Evolutionary conservation across 2,329 filamentous ascomycete species (phyloP).

Genomic region (Aspergillus aculeatinus): DNA sequence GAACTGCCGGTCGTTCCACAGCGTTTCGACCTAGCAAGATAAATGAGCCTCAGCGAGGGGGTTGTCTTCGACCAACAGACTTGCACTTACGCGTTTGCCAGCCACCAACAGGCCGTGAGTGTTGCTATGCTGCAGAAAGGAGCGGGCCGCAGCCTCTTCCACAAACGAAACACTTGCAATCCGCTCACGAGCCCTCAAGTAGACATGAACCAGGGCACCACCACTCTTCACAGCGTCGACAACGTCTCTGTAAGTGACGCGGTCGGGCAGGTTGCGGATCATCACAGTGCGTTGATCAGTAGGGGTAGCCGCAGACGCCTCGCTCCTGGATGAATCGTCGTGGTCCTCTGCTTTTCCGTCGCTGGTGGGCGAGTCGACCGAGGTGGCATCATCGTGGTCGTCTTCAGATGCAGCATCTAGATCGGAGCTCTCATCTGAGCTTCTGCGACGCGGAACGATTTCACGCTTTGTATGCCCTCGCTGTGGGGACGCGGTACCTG

Average conservation of each 20-base stretch:
- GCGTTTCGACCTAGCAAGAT: slow-evolving; percentile 59
- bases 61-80: not conserved
- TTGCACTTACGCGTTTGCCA: slow-evolving; percentile 61
- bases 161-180: slow-evolving; percentile 69
- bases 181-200: slow-evolving; percentile 59
- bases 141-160: slow-evolving; percentile 59
- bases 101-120: slow-evolving; percentile 67
- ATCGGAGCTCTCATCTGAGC: not conserved
- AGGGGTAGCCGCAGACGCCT: slow-evolving; percentile 16
- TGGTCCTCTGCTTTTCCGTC: slow-evolving; percentile 27
- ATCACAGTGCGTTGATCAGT: slow-evolving; percentile 47
- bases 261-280: slow-evolving; percentile 62
- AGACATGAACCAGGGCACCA: slow-evolving; percentile 68
- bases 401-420: slow-evolving; percentile 12
- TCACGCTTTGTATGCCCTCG: not conserved
- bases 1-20: slow-evolving; percentile 72
- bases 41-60: not conserved
- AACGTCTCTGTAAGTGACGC: slow-evolving; percentile 65
- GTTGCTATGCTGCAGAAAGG: slow-evolving; percentile 65
- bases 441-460: not conserved
- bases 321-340: slow-evolving; percentile 20
- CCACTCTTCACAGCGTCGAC: slow-evolving; percentile 67
- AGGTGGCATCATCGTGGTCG: slow-evolving; percentile 24
- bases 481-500: not conserved
- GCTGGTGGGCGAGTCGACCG: slow-evolving; percentile 22